Percentiles rank a stretch among this genome's conserved stretches.
Evolutionary conservation across 2,329 filamentous ascomycete species (phyloP).

Genomic region (Stemphylium beticola): DNA sequence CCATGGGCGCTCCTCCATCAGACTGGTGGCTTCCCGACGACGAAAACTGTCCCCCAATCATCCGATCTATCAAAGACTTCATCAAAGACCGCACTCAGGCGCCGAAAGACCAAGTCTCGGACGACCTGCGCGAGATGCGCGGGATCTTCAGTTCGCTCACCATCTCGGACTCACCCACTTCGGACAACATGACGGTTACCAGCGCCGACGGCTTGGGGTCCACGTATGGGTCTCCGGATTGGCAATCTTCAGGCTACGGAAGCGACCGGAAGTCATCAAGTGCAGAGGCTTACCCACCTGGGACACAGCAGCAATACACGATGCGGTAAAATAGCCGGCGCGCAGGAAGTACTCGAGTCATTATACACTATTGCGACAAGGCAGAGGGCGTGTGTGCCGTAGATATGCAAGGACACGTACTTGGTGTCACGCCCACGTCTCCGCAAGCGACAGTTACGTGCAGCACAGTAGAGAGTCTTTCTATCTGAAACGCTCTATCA

Average conservation of each 20-base stretch:
- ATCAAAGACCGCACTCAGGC: slow-evolving; percentile 73
- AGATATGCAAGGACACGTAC: slow-evolving; percentile 16
- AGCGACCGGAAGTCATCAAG: slow-evolving; percentile 30
- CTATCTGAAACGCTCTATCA: slow-evolving; percentile 29
- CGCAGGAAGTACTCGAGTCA: background rate
- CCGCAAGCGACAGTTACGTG: slow-evolving; percentile 12
- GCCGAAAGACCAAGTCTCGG: slow-evolving; percentile 58
- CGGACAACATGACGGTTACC: slow-evolving; percentile 36
- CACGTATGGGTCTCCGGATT: slow-evolving; percentile 33
- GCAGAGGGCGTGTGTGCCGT: background rate
- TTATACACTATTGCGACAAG: slow-evolving; percentile 1
- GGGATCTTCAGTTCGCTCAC: slow-evolving; percentile 64
- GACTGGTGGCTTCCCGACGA: slow-evolving; percentile 91
- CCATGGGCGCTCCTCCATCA: slow-evolving; percentile 75
- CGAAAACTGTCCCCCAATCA: slow-evolving; percentile 74
- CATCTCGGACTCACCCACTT: slow-evolving; percentile 43
- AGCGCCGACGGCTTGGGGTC: slow-evolving; percentile 31
- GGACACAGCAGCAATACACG: slow-evolving; percentile 15
- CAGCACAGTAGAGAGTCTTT: slow-evolving; percentile 10
- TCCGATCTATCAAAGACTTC: slow-evolving; percentile 79
- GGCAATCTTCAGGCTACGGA: slow-evolving; percentile 23
- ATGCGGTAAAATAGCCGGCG: slow-evolving; percentile 17
- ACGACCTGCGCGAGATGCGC: slow-evolving; percentile 76
- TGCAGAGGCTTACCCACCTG: slow-evolving; percentile 20
- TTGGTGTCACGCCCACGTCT: slow-evolving; percentile 4